Conservation (phyloP, 208 protist genomes). For the Angomonas desouzai region DNA sequence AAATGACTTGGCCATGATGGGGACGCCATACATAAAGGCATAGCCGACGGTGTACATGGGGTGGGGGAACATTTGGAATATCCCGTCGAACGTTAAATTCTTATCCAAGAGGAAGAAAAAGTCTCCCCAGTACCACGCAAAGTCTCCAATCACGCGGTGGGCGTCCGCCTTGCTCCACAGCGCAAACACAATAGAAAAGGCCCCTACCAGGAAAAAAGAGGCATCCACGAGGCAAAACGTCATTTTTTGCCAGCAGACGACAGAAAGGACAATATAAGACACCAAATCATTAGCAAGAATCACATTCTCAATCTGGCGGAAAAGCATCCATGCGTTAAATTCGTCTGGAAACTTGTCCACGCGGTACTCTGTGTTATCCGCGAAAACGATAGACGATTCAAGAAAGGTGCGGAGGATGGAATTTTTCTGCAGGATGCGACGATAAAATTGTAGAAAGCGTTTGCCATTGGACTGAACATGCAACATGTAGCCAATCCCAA, state of each 20-base stretch:
- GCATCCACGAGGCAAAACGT: conserved; percentile 38
- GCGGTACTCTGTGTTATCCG: conserved; percentile 40
- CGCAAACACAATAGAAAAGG: conserved; percentile 74
- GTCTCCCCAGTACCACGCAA: conserved; percentile 96
- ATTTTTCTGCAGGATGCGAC: conserved; percentile 16
- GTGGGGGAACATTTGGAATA: conserved; percentile 94
- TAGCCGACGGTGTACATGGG: conserved; percentile 96
- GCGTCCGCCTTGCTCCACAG: conserved; percentile 94
- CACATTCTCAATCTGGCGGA: conserved; percentile 91
- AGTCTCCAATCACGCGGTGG: conserved; percentile 94
- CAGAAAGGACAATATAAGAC: conserved; percentile 70
- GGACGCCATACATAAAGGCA: conserved; percentile 91
- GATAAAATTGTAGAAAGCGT: conserved; percentile 45
- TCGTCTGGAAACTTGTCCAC: conserved; percentile 61
- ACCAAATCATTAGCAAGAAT: conserved; percentile 90
- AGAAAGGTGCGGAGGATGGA: conserved; percentile 25
- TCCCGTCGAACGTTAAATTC: conserved; percentile 92
- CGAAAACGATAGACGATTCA: conserved; percentile 52
- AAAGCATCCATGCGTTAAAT: conserved; percentile 95
- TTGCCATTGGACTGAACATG: conserved; percentile 70
- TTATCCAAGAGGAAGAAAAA: conserved; percentile 95
- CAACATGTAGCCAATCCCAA: conserved; percentile 88
- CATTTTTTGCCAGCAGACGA: conserved; percentile 59
- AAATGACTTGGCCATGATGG: conserved; percentile 89
- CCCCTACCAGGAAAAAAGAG: conserved; percentile 65